Percentiles rank a stretch among this genome's conserved stretches.
Conservation (phyloP, 148 eudicot genomes). For the Rheum nobile region DNA sequence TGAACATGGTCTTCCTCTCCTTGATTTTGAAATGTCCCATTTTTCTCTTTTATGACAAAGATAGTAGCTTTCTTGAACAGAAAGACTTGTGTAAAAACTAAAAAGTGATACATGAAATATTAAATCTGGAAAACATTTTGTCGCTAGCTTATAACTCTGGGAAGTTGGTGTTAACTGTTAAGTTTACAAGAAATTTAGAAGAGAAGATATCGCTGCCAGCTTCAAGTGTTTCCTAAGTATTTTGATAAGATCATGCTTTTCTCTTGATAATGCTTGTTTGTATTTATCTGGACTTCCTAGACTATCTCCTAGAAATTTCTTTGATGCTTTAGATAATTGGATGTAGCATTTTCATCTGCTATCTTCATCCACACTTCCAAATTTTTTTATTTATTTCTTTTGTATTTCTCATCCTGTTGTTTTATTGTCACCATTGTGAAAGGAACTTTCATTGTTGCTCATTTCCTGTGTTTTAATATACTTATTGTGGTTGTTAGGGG, state of each 20-base stretch:
- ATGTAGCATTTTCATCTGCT: background rate
- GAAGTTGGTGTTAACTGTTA: background rate
- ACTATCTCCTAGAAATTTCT: background rate
- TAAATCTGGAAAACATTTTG: background rate
- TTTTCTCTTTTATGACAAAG: background rate
- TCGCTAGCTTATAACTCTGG: background rate
- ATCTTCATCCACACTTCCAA: background rate
- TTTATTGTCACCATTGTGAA: background rate
- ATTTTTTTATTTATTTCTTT: background rate
- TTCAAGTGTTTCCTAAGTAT: background rate
- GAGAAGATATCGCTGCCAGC: background rate
- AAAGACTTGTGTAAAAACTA: background rate
- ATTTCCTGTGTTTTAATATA: background rate
- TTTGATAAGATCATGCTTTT: background rate
- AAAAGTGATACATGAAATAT: background rate
- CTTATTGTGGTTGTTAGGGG: background rate
- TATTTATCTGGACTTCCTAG: background rate
- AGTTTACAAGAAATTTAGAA: background rate
- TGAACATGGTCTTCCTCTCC: slow-evolving; percentile 2
- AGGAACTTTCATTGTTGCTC: background rate
- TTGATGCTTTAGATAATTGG: background rate
- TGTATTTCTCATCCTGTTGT: background rate
- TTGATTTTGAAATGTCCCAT: background rate
- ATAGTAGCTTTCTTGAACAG: background rate
- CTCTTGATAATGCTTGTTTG: background rate